A percentile compares a stretch with the other conserved stretches of the same genome.
Evolutionary conservation across 805 yeast genomes (phyloP).

Genomic region (Wickerhamomyces silvicola): DNA sequence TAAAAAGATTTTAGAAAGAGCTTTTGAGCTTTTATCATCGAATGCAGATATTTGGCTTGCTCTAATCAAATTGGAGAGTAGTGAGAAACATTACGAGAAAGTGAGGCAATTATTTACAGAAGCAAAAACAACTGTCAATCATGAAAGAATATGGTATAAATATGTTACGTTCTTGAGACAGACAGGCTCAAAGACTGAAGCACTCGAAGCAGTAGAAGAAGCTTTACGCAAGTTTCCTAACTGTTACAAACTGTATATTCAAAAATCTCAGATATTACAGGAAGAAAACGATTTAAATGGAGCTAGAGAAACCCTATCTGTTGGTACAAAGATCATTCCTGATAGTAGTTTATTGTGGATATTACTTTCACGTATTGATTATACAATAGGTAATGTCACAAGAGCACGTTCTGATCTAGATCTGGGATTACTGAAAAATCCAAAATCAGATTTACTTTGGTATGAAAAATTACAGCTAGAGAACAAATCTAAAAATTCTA

Average conservation of each 20-base stretch:
- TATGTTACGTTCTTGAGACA: conserved; percentile 47
- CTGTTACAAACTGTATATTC: conserved; percentile 50
- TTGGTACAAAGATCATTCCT: conserved; percentile 47
- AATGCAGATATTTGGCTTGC: conserved; percentile 65
- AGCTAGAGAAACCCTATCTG: conserved; percentile 42
- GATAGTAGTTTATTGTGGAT: conserved; percentile 47
- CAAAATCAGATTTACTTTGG: conserved; percentile 48
- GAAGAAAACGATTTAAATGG: conserved; percentile 24
- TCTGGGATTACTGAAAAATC: conserved; percentile 48
- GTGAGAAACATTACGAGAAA: conserved; percentile 27
- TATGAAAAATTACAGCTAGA: conserved; percentile 56
- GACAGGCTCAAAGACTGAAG: conserved; percentile 26
- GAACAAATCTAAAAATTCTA: conserved; percentile 35
- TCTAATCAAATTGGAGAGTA: conserved; percentile 55
- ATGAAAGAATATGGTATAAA: conserved; percentile 56
- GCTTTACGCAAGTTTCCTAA: conserved; percentile 46
- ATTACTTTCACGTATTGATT: conserved; percentile 39
- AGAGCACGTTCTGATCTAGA: conserved; percentile 72
- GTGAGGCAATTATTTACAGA: conserved; percentile 32
- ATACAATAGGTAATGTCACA: conserved; percentile 32
- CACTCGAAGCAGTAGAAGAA: conserved; percentile 34
- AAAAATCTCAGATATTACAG: conserved; percentile 50
- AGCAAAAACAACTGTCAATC: conserved; percentile 30
- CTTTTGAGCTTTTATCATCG: conserved; percentile 36
- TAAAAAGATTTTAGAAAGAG: conserved; percentile 42